Evolutionary conservation across 805 yeast genomes (phyloP).

Genomic region (Candida maris): DNA sequence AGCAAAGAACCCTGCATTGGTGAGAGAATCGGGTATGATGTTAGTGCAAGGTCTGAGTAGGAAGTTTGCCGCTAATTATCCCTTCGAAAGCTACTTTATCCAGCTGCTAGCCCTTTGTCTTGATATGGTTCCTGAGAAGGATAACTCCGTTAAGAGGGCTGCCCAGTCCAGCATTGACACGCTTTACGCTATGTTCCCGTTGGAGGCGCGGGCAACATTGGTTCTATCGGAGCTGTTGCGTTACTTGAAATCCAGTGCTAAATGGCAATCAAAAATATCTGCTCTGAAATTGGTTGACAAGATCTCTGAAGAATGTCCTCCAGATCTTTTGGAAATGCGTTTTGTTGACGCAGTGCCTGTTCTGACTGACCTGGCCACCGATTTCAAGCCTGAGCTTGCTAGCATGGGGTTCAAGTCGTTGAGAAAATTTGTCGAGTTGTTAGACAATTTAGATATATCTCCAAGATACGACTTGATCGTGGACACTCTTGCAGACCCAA

Average conservation of each 20-base stretch:
- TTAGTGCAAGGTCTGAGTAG: constrained; percentile 53
- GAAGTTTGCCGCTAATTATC: constrained; percentile 62
- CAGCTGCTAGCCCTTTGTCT: constrained; percentile 60
- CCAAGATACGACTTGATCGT: constrained; percentile 83
- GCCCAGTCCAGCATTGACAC: constrained; percentile 78
- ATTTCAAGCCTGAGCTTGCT: constrained; percentile 94
- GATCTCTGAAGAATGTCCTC: constrained; percentile 73
- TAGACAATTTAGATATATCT: constrained; percentile 89
- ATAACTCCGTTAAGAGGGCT: constrained; percentile 76
- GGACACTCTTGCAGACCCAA: constrained; percentile 86
- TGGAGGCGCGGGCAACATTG: constrained; percentile 73
- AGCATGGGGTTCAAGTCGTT: constrained; percentile 74
- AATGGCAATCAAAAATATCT: constrained; percentile 87
- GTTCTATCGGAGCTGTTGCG: constrained; percentile 57
- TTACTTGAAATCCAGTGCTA: constrained; percentile 77
- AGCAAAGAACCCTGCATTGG: constrained; percentile 66
- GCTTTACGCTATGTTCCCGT: constrained; percentile 64
- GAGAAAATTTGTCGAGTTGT: constrained; percentile 66
- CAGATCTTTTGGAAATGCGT: constrained; percentile 78
- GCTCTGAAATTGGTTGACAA: constrained; percentile 72
- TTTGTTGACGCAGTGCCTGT: constrained; percentile 80
- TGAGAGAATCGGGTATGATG: constrained; percentile 74
- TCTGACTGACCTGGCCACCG: constrained; percentile 85
- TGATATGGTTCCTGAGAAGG: constrained; percentile 82
- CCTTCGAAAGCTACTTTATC: constrained; percentile 70